Evolutionary conservation across 2,329 filamentous ascomycete species (phyloP).

Genomic region (Microsporum canis): DNA sequence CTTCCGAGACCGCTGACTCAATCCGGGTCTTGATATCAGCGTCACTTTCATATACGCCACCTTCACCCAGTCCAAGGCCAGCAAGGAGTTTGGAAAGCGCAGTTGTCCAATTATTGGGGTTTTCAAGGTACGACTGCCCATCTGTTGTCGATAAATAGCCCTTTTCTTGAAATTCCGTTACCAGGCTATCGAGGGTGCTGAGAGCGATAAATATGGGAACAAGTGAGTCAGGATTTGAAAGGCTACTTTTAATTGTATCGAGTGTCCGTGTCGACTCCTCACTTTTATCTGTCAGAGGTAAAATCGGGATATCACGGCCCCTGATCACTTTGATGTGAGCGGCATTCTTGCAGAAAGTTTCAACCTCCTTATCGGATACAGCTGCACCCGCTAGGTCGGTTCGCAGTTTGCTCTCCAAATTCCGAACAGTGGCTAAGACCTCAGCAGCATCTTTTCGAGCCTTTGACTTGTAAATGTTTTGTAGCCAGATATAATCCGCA

Average conservation of each 20-base stretch:
- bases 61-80: slow-evolving; percentile 29
- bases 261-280: slow-evolving; percentile 32
- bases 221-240: slow-evolving; percentile 45
- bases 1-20: slow-evolving; percentile 49
- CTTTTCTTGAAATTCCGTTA: slow-evolving; percentile 44
- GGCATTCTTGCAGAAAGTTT: slow-evolving; percentile 90
- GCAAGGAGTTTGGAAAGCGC: slow-evolving; percentile 7
- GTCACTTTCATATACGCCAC: slow-evolving; percentile 29
- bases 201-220: slow-evolving; percentile 60
- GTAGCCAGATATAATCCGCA: slow-evolving; percentile 74
- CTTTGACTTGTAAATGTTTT: slow-evolving; percentile 86
- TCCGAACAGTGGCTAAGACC: slow-evolving; percentile 55
- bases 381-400: slow-evolving; percentile 29
- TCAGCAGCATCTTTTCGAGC: slow-evolving; percentile 67
- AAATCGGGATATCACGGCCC: slow-evolving; percentile 44
- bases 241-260: slow-evolving; percentile 31
- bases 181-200: slow-evolving; percentile 33
- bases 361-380: slow-evolving; percentile 64
- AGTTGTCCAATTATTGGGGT: slow-evolving; percentile 23
- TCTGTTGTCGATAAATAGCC: background rate
- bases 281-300: slow-evolving; percentile 28
- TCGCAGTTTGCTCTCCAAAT: slow-evolving; percentile 38
- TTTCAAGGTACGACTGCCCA: slow-evolving; percentile 22
- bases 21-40: slow-evolving; percentile 39
- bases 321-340: slow-evolving; percentile 84